These are phyloP conservation scores for Salix viminalis DNA, from an alignment of 345 rosid species.

Conservation along the genomic window DNA sequence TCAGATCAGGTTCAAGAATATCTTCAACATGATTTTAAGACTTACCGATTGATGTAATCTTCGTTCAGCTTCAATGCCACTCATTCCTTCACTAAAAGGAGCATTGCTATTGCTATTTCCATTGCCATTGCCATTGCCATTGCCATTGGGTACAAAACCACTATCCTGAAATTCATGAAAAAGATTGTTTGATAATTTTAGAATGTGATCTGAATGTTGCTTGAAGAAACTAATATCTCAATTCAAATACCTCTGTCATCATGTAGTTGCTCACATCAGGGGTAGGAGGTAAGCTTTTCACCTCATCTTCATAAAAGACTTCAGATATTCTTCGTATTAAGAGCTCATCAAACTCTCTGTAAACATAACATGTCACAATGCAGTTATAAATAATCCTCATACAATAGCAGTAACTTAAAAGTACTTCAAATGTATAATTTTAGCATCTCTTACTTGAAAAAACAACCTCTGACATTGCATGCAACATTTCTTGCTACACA, in stretches of 20 bases:
- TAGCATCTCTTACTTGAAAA: slow-evolving; percentile 72
- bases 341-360: slow-evolving; percentile 95
- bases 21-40: background rate
- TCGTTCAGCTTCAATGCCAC: slow-evolving; percentile 67
- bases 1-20: background rate
- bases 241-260: slow-evolving; percentile 68
- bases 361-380: slow-evolving; percentile 18
- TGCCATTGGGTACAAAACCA: slow-evolving; percentile 67
- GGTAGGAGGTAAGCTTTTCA: slow-evolving; percentile 62
- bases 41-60: slow-evolving; percentile 61
- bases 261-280: slow-evolving; percentile 96
- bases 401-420: slow-evolving; percentile 1
- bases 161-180: slow-evolving; percentile 54
- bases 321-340: slow-evolving; percentile 68
- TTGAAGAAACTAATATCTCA: slow-evolving; percentile 8
- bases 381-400: background rate
- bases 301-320: slow-evolving; percentile 81
- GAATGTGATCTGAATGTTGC: slow-evolving; percentile 4
- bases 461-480: slow-evolving; percentile 93
- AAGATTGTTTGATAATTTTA: slow-evolving; percentile 11
- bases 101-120: slow-evolving; percentile 28
- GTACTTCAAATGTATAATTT: slow-evolving; percentile 5
- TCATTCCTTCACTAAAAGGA: slow-evolving; percentile 73
- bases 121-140: slow-evolving; percentile 16
- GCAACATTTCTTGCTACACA: slow-evolving; percentile 99